Evolutionary conservation across 768 basidiomycete genomes (phyloP).

Genomic region (Lentinus brumalis): DNA sequence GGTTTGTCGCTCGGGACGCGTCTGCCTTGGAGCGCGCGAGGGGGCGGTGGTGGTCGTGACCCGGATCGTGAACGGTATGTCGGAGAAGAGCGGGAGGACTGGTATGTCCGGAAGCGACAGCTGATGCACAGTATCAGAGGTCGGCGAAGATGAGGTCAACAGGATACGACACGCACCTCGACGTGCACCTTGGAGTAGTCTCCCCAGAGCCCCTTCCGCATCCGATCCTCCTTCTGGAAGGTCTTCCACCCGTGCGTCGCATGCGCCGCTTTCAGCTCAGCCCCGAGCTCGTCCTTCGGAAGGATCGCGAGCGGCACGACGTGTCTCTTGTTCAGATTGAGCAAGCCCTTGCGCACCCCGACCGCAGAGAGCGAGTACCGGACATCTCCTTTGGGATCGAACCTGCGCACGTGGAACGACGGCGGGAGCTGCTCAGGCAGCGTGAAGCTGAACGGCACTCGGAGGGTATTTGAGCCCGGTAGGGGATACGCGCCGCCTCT

Average conservation of each 20-base stretch:
- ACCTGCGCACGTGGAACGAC: neutral
- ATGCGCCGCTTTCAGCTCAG: neutral
- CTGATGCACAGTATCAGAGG: too few species aligned
- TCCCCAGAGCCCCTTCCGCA: conserved; percentile 24
- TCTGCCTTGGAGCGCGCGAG: conserved; percentile 4
- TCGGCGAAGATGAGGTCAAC: too few species aligned
- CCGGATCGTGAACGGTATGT: conserved; percentile 18
- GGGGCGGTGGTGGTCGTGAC: conserved; percentile 10
- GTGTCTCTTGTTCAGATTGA: conserved; percentile 2
- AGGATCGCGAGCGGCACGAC: conserved; percentile 13
- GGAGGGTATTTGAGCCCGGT: conserved; percentile 9
- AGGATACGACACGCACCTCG: conserved; percentile 17
- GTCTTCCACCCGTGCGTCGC: conserved; percentile 9
- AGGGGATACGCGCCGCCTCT: conserved; percentile 5
- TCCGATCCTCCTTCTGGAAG: neutral
- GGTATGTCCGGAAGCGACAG: conserved; percentile 10
- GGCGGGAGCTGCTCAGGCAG: conserved; percentile 15
- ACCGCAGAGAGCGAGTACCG: conserved; percentile 18
- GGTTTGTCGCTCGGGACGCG: conserved; percentile 7
- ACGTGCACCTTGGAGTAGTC: conserved; percentile 18
- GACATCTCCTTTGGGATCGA: neutral
- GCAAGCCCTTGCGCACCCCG: conserved; percentile 13
- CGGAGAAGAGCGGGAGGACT: conserved; percentile 8
- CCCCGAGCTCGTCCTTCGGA: conserved; percentile 6
- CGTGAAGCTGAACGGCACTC: conserved; percentile 15